Evolutionary conservation across 495 filamentous ascomycete genomes (phyloP).

Genomic region (Bathelium albidoporum): DNA sequence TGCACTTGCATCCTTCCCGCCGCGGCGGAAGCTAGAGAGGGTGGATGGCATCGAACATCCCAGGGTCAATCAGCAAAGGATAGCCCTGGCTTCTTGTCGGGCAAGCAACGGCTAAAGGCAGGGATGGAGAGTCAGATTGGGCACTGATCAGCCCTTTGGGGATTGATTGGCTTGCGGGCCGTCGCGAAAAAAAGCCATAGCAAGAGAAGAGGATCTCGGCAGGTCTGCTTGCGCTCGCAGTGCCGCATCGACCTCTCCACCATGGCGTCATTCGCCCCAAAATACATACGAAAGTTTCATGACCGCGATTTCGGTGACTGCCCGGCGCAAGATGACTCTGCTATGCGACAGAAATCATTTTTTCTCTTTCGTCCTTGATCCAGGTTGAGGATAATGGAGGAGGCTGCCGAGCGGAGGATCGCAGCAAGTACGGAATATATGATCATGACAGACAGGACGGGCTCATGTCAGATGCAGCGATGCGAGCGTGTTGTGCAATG

Average conservation of each 20-base stretch:
- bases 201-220: not conserved
- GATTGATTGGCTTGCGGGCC: slow-evolving; percentile 6
- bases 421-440: not conserved
- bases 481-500: not conserved
- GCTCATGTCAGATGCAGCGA: not conserved
- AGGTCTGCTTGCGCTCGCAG: not conserved
- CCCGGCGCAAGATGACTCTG: too few species aligned
- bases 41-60: not conserved
- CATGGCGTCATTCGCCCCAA: not conserved
- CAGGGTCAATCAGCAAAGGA: not conserved
- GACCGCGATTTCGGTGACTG: not conserved
- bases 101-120: not conserved
- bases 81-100: not conserved
- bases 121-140: not conserved
- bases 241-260: not conserved
- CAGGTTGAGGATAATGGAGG: not conserved
- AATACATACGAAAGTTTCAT: not conserved
- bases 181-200: slow-evolving; percentile 4
- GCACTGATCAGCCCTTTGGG: not conserved
- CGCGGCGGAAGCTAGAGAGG: not conserved
- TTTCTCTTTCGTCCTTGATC: not conserved
- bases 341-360: too few species aligned
- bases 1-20: not conserved
- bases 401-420: not conserved
- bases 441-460: not conserved